Base-by-base conservation (phyloP, 257 asterid genomes). In the Fraxinus cuspidata region DNA sequence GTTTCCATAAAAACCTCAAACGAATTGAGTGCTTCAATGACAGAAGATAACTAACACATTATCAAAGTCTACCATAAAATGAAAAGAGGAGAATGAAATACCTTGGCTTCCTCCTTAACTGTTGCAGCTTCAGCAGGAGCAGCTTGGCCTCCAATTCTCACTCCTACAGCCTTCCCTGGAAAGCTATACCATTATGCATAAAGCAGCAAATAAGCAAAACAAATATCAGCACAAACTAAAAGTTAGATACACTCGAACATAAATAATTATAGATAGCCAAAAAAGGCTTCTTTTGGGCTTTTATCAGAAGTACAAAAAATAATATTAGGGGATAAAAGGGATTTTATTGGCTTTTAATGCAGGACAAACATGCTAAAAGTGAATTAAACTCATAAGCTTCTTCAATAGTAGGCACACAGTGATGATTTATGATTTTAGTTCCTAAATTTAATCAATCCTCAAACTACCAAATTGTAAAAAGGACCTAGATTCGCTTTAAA, bases 91-190 rank as follows among this genome's bases (percentile, higher is more conserved):
- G 18, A 63, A 6, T 60, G 9, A 56, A 56, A 56, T 56, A 88
- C 92, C 89, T 90, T 80, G 44, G 87, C 78, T 74, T 81, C 92
- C 47, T 81, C 92, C 47, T 65, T 87, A 66, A 90, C 87, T 15
- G 91, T 90, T 70, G 90, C 86, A 70, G 89, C 89, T 74, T 77
- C 89, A 16, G 88, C 88, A 1, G 85, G 86, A 28, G 90, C 87
- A 64, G 82, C 90, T 67, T 73, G 79, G 72, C 94, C 90, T 32
- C 91, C 92, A 21, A 92, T 18, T 71, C 86, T 87, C 23, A 94
- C 97, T 70, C 99, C 97, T n/a, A 86, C 91, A 25, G 96, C 87
- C 80, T 87, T 91, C 3, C 99, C 97, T n/a, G 94, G 99, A 74
- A 94, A 94, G 83, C 98, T 93, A 78, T 29, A 81, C 23, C 34